Evolutionary conservation across 345 rosid genomes (phyloP).

Genomic region (Lepidium africanum): DNA sequence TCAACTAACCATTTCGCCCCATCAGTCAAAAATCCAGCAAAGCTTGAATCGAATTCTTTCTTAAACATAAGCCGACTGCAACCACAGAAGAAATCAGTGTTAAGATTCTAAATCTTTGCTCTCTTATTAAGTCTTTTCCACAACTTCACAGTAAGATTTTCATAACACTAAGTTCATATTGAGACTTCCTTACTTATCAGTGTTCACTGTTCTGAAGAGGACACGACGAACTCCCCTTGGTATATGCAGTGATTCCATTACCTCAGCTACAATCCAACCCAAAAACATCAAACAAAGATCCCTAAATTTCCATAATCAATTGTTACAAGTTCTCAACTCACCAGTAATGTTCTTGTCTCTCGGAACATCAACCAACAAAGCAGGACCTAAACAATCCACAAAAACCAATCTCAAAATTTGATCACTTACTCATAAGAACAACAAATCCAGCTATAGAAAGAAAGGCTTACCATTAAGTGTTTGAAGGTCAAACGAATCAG

Average conservation of each 20-base stretch:
- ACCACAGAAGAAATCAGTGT: not conserved
- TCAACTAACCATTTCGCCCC: conserved; percentile 94
- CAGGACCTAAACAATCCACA: conserved; percentile 37
- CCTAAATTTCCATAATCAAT: not conserved
- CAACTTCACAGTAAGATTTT: not conserved
- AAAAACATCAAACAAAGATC: not conserved
- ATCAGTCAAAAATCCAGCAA: conserved; percentile 69
- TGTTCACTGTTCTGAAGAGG: conserved; percentile 76
- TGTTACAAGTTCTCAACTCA: conserved; percentile 12
- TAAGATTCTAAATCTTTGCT: not conserved
- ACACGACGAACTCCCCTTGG: conserved; percentile 77
- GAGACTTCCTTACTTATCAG: conserved; percentile 52
- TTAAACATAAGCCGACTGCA: conserved; percentile 81
- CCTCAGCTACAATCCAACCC: conserved; percentile 44
- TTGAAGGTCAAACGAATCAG: conserved; percentile 78
- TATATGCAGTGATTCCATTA: conserved; percentile 70
- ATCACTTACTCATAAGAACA: not conserved
- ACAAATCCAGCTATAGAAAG: not conserved
- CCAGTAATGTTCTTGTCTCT: conserved; percentile 64
- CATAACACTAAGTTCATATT: not conserved
- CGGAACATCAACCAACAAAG: conserved; percentile 51
- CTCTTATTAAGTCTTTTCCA: not conserved
- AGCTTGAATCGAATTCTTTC: conserved; percentile 70
- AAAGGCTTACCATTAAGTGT: conserved; percentile 41
- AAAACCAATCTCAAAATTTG: not conserved